Conservation (phyloP, 257 asterid genomes). For the Solanum tarapatanum region DNA sequence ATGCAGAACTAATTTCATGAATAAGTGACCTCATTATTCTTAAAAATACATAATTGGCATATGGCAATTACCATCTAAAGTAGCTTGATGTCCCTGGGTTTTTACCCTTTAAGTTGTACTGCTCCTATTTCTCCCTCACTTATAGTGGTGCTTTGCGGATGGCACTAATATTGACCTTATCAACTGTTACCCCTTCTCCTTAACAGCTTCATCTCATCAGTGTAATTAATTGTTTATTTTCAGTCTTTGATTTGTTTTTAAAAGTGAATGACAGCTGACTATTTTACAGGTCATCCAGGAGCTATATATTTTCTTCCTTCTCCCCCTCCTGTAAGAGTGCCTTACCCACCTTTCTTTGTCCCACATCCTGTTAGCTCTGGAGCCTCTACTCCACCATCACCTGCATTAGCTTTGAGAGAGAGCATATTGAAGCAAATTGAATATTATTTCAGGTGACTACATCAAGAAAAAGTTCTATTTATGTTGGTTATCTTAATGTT, state of each 20-base stretch:
- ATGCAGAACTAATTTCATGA: not conserved
- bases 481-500: not conserved
- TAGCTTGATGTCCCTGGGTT: not conserved
- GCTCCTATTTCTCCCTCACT: not conserved
- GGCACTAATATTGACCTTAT: not conserved
- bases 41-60: not conserved
- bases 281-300: constrained; percentile 63
- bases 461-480: not conserved
- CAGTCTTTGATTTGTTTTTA: not conserved
- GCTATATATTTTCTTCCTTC: constrained; percentile 43
- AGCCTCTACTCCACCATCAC: constrained; percentile 39
- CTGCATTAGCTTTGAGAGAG: constrained; percentile 33
- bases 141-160: not conserved
- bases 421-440: constrained; percentile 71
- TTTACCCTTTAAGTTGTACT: not conserved
- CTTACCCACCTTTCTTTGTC: constrained; percentile 48
- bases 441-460: constrained; percentile 81
- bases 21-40: not conserved
- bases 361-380: constrained; percentile 54
- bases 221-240: not conserved
- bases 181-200: not conserved
- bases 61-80: not conserved
- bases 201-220: not conserved
- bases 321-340: constrained; percentile 51
- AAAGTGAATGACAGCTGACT: not conserved